Evolutionary conservation across 1,139 yeast species (phyloP).

Genomic region (Saccharomyces pastorianus): DNA sequence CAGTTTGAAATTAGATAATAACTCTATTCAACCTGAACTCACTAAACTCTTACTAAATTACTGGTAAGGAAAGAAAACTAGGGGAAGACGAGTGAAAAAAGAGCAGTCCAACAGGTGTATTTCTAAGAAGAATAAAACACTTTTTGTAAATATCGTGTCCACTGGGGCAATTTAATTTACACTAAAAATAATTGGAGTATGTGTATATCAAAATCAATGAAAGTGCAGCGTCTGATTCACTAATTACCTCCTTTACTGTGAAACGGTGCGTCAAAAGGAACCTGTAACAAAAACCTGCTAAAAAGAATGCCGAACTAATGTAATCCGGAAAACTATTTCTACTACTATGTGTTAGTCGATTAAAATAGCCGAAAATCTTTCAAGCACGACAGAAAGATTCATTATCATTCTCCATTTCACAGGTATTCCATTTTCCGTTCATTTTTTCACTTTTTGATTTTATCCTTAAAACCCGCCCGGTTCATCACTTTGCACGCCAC

Average conservation of each 20-base stretch:
- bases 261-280: neutral
- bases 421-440: neutral
- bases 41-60: neutral
- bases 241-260: neutral
- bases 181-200: neutral
- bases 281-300: neutral
- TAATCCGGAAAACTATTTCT: neutral
- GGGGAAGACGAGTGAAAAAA: neutral
- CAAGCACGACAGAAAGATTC: neutral
- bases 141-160: neutral
- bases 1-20: neutral
- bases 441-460: neutral
- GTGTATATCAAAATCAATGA: neutral
- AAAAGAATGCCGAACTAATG: neutral
- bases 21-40: neutral
- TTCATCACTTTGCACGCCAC: neutral
- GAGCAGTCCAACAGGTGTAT: neutral
- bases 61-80: neutral
- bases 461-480: neutral
- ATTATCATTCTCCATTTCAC: neutral
- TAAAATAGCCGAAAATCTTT: neutral
- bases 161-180: neutral
- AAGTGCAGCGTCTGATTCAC: neutral
- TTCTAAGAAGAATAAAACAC: neutral
- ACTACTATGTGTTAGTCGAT: neutral